A percentile compares a stretch with the other conserved stretches of the same genome.
Evolutionary conservation across 116 monocot genomes (phyloP).

Genomic region (Trichopus zeylanicus): DNA sequence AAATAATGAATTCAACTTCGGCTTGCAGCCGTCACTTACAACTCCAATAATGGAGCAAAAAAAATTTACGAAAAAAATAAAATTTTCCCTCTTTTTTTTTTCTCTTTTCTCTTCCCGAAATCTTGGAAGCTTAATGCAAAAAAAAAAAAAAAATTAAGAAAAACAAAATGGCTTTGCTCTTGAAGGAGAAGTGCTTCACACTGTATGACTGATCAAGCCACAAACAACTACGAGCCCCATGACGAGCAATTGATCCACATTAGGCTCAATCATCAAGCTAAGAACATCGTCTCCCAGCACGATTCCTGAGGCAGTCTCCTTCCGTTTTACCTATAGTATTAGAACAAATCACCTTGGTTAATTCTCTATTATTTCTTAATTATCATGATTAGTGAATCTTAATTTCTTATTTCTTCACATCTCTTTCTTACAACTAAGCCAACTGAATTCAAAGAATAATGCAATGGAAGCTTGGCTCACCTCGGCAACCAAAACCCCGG

Average conservation of each 20-base stretch:
- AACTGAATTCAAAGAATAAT: not conserved
- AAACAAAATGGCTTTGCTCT: not conserved
- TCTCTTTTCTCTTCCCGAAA: too few relatives aligned
- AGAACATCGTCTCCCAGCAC: constrained; percentile 41
- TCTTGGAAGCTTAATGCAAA: not conserved
- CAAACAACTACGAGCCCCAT: constrained; percentile 37
- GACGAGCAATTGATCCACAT: constrained; percentile 24
- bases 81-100: too few relatives aligned
- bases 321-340: constrained; percentile 23
- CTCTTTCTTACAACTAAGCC: not conserved
- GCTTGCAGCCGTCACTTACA: too few relatives aligned
- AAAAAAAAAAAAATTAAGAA: too few relatives aligned
- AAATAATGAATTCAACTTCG: too few relatives aligned
- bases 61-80: too few relatives aligned
- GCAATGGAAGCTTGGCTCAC: not conserved
- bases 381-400: not conserved
- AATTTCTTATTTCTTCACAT: not conserved
- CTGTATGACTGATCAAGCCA: constrained; percentile 24
- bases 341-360: not conserved
- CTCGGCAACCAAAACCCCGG: not conserved
- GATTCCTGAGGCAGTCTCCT: constrained; percentile 30
- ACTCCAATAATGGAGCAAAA: too few relatives aligned
- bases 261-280: constrained; percentile 26
- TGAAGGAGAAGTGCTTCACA: constrained; percentile 8
- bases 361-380: not conserved